phyloP scores from a whole-genome alignment of 208 protist genomes.

The Naegleria fowleri region DNA sequence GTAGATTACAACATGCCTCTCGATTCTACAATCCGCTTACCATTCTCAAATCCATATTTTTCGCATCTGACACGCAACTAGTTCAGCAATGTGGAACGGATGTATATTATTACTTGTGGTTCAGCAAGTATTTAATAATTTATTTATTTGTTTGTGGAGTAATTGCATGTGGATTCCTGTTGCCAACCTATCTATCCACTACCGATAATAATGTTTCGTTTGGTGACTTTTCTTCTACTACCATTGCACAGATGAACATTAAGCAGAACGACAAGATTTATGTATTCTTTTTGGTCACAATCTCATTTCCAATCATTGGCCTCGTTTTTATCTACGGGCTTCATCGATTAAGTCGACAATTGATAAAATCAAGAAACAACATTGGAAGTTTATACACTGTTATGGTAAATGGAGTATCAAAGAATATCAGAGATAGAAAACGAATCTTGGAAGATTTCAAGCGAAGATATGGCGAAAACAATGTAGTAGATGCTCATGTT shows the following conservation, averaged over 20 bases:
- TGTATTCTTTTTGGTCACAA: neutral
- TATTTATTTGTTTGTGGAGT: neutral
- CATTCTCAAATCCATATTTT: neutral
- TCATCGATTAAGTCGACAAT: neutral
- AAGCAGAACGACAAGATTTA: neutral
- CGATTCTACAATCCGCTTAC: neutral
- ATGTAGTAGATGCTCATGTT: conserved; percentile 5
- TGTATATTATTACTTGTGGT: conserved; percentile 25
- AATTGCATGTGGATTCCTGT: neutral
- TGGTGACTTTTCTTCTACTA: neutral
- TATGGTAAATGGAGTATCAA: neutral
- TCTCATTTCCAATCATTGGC: neutral
- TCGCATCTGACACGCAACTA: neutral
- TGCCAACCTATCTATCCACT: neutral
- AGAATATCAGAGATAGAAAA: neutral
- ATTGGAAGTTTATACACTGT: neutral
- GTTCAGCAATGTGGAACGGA: conserved; percentile 8
- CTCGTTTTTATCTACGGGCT: neutral
- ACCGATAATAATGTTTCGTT: neutral
- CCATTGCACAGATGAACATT: neutral
- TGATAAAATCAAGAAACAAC: neutral
- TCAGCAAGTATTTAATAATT: neutral
- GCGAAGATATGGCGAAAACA: neutral
- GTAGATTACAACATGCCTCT: neutral
- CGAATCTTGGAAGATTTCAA: neutral